Percentiles rank a stretch among this genome's conserved stretches.
phyloP scores from a whole-genome alignment of 257 asterid genomes.

The Euphrasia confusa region DNA sequence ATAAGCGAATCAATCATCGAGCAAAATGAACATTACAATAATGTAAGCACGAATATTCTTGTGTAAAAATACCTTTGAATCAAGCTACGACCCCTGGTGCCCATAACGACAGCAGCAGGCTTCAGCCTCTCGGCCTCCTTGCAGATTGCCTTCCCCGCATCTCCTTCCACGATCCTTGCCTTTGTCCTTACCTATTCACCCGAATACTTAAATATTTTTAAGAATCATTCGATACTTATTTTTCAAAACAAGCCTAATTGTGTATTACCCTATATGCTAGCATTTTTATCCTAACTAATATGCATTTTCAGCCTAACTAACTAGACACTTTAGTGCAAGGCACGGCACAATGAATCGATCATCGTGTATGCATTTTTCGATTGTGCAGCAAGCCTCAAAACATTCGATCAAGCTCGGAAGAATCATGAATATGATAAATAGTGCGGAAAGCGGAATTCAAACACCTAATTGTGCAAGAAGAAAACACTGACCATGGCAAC shows the following conservation, averaged over 20 bases:
- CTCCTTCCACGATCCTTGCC: conserved; percentile 96
- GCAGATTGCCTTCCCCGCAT: conserved; percentile 84
- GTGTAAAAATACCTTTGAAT: conserved; percentile 47
- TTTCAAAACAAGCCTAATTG: too few relatives aligned
- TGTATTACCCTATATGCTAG: too few relatives aligned
- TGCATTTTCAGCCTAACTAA: too few relatives aligned
- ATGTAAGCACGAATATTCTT: background rate
- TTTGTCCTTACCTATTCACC: conserved; percentile 50
- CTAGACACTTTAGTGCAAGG: too few relatives aligned
- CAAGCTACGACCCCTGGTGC: conserved; percentile 83
- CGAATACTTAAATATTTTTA: background rate
- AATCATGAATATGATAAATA: background rate
- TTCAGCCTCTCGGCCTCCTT: conserved; percentile 84
- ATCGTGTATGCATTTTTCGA: too few relatives aligned
- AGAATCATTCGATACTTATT: background rate
- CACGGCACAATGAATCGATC: too few relatives aligned
- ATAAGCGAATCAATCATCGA: background rate
- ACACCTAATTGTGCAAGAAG: background rate
- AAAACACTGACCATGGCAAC: conserved; percentile 73
- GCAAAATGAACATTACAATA: background rate
- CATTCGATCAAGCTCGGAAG: background rate
- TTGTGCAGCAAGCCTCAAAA: too few relatives aligned
- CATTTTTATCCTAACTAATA: too few relatives aligned
- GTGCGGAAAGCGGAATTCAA: background rate
- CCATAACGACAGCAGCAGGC: conserved; percentile 90